Conservation (phyloP, 1,139 yeast species). For the Arxiozyma heterogenica region DNA sequence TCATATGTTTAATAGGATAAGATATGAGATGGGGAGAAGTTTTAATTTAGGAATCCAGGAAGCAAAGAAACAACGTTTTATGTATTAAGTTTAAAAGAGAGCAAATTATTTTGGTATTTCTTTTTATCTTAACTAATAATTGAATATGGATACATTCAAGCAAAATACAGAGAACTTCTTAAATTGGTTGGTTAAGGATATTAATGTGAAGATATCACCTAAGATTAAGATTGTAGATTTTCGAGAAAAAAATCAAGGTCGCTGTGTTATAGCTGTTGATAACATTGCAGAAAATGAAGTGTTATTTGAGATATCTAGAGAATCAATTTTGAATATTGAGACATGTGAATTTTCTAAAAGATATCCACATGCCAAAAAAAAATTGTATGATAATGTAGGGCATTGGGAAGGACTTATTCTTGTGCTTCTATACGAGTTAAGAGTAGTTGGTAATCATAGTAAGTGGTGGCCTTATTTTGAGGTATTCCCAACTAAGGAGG, state of each 20-base stretch:
- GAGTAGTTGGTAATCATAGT: slow-evolving; percentile 36
- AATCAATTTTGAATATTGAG: slow-evolving; percentile 46
- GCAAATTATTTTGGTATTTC: no score
- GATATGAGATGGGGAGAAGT: no score
- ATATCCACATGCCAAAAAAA: slow-evolving; percentile 32
- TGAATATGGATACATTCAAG: neutral
- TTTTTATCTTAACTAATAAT: no score
- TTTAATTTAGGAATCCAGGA: no score
- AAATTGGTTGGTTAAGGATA: slow-evolving; percentile 44
- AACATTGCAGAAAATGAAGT: slow-evolving; percentile 52
- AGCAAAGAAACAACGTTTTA: no score
- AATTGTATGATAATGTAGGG: slow-evolving; percentile 37
- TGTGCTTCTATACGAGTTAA: slow-evolving; percentile 50
- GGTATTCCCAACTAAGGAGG: slow-evolving; percentile 46
- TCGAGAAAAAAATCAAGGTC: slow-evolving; percentile 54
- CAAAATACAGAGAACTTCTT: slow-evolving; percentile 36
- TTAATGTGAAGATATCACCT: slow-evolving; percentile 40
- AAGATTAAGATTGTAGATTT: slow-evolving; percentile 55
- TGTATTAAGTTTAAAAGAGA: no score
- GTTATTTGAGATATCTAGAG: slow-evolving; percentile 62
- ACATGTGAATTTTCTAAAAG: slow-evolving; percentile 42
- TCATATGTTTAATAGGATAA: no score
- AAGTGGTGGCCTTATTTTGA: slow-evolving; percentile 64
- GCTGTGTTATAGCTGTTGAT: slow-evolving; percentile 62
- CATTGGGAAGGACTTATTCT: slow-evolving; percentile 77